Conservation (phyloP, 805 yeast species). For the Lipomyces orientalis region DNA sequence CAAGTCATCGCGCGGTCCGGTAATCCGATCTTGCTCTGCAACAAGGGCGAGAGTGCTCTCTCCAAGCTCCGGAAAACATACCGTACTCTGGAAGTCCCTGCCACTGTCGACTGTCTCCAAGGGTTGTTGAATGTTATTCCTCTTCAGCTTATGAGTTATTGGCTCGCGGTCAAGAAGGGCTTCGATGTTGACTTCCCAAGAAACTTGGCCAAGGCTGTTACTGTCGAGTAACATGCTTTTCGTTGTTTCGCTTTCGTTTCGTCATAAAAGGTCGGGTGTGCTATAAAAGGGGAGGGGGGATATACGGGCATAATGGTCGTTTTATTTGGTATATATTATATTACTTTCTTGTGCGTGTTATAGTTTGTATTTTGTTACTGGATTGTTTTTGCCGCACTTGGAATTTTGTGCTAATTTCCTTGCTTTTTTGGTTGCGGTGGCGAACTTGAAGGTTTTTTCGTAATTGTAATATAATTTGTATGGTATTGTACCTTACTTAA, state of each 20-base stretch:
- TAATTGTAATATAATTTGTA: neutral
- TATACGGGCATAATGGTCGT: neutral
- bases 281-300: neutral
- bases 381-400: neutral
- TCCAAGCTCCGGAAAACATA: conserved; percentile 44
- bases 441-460: neutral
- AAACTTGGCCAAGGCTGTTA: conserved; percentile 96
- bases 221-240: conserved; percentile 72
- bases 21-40: conserved; percentile 90
- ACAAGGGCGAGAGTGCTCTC: conserved; percentile 67
- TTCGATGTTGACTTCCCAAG: conserved; percentile 98
- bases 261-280: neutral
- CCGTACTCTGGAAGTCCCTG: conserved; percentile 81
- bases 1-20: conserved; percentile 98
- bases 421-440: neutral
- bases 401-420: neutral
- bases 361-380: neutral
- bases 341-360: neutral
- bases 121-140: conserved; percentile 95
- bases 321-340: neutral
- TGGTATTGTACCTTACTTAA: no score
- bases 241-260: neutral
- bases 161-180: conserved; percentile 94
- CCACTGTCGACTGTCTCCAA: conserved; percentile 96
- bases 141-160: conserved; percentile 92